Evolutionary conservation across 257 asterid genomes (phyloP), one percentile per base, ranked within the genome.

Genomic region (Gynochthodes officinalis): DNA sequence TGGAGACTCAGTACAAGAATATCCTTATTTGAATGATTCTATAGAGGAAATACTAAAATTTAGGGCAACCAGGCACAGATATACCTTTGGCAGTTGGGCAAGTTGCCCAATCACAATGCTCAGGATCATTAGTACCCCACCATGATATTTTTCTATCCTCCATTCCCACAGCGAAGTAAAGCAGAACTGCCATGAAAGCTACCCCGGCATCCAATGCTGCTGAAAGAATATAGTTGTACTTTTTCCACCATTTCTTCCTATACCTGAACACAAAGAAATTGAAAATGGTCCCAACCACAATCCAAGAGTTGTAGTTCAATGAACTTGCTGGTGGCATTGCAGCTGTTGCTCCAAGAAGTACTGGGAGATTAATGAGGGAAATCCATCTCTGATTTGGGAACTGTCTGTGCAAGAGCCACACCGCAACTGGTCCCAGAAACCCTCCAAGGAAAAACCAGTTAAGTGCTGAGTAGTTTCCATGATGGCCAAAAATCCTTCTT

Each of bases 41-140:
- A 32, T 27, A 21, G 10, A 25, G 62, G 15, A 25, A 55, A 0
- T 30, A 49, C 9, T 79, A 84, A 46, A 73, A 80, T 54, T 61
- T 37, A 4, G 95, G 96, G 71, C 96, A 90, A 21, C 80, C 81
- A 11, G 82, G 82, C 14, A 75, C 89, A 0, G 71, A 14, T 15
- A 90, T 75, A 14, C 97, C 95, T 74, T 64, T 88, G n/a, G 95
- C 93, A 5, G 96, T 88, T 4, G 93, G 96, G 48, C 96, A 90
- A 57, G 73, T 71, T 0, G 92, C 96, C 76, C 88, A 69, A 35
- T 80, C 86, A 68, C 95, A 90, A 76, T 87, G 95, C 82, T 90
- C 96, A 11, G 85, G 84, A 19, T 84, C 82, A 21, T 73, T 46
- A 25, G 73, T 80, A 9, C 96, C 95, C 96, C 95, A 88, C 96